Percentiles rank a stretch among this genome's conserved stretches.
These are phyloP conservation scores for Euphorbia celastroides DNA, from an alignment of 441 rosid genomes.

Conservation along the genomic window DNA sequence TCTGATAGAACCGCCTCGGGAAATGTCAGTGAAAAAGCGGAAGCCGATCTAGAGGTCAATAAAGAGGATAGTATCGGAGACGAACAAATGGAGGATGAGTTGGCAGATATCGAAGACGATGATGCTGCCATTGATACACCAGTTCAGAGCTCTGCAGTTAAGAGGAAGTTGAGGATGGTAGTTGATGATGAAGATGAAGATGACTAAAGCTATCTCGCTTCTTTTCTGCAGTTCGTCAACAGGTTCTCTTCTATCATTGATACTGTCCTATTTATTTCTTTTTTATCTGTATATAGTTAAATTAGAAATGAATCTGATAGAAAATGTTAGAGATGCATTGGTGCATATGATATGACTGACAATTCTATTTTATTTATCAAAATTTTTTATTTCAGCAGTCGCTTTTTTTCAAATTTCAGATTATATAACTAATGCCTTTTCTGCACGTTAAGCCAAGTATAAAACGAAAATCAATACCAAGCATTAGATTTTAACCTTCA, in stretches of 20 bases:
- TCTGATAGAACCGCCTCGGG: slow-evolving; percentile 25
- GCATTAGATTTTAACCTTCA: too few relatives aligned
- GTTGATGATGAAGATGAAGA: slow-evolving; percentile 61
- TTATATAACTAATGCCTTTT: too few relatives aligned
- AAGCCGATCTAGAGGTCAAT: slow-evolving; percentile 25
- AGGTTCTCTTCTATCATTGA: background rate
- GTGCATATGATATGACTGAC: too few relatives aligned
- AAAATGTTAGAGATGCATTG: too few relatives aligned
- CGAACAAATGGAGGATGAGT: slow-evolving; percentile 36
- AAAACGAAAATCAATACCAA: too few relatives aligned
- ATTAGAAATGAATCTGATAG: background rate
- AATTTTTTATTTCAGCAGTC: too few relatives aligned
- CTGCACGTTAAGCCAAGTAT: too few relatives aligned
- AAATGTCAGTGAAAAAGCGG: slow-evolving; percentile 18
- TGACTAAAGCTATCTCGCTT: slow-evolving; percentile 1
- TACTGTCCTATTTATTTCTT: background rate
- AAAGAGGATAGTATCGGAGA: slow-evolving; percentile 18
- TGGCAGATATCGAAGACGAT: slow-evolving; percentile 44
- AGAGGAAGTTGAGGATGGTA: slow-evolving; percentile 66
- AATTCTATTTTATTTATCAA: too few relatives aligned
- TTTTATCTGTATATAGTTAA: background rate
- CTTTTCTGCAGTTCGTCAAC: background rate
- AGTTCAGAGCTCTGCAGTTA: slow-evolving; percentile 30
- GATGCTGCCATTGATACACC: slow-evolving; percentile 14
- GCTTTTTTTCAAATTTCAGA: too few relatives aligned